phyloP scores from a whole-genome alignment of 345 rosid species.

The Eucalyptus viminalis region DNA sequence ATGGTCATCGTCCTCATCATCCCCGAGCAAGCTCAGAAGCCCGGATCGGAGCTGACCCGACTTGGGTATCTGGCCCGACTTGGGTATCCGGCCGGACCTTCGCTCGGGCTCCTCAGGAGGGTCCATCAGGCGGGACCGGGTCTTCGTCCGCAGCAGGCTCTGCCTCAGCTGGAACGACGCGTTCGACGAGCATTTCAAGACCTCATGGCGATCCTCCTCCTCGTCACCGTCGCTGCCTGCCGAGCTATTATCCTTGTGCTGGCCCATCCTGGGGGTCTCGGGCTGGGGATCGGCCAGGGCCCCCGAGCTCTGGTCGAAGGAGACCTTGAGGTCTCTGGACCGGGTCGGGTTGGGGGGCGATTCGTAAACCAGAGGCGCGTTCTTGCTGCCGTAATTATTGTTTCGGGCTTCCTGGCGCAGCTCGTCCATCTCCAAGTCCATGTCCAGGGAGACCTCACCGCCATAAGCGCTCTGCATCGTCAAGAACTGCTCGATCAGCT shows the following conservation, averaged over 20 bases:
- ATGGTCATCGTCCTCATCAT: conserved; percentile 63
- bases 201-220: conserved; percentile 10
- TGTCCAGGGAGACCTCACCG: conserved; percentile 57
- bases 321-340: conserved; percentile 20
- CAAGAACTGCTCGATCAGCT: conserved; percentile 16
- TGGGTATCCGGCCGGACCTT: conserved; percentile 17
- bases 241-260: background rate
- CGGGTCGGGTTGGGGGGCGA: background rate
- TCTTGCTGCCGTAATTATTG: background rate
- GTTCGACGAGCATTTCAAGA: conserved; percentile 36
- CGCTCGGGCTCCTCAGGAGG: conserved; percentile 38
- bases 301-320: conserved; percentile 20
- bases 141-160: conserved; percentile 26
- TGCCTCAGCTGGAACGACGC: conserved; percentile 29
- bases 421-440: conserved; percentile 63
- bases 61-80: conserved; percentile 22
- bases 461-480: conserved; percentile 3
- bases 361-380: background rate
- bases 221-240: background rate
- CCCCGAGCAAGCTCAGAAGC: conserved; percentile 6
- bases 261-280: background rate
- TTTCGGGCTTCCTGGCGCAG: background rate
- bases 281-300: background rate
- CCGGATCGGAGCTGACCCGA: conserved; percentile 57
- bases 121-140: conserved; percentile 76